Base-by-base conservation (phyloP, 768 basidiomycete species). In the Crassisporium funariophilum region DNA sequence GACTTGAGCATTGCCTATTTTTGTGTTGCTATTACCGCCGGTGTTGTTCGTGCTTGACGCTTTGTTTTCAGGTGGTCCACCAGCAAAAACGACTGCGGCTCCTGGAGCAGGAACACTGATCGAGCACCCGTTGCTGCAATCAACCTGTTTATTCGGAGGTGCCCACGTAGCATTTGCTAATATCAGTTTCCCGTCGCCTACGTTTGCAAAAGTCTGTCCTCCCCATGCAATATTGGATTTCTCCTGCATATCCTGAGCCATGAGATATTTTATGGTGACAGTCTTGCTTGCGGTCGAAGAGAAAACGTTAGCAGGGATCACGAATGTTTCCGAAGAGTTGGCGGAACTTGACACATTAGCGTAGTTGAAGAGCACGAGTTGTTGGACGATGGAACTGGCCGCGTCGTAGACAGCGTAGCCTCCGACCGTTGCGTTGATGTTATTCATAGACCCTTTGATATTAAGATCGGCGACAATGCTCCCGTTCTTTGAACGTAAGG, bases 361-460 rank as follows among this genome's bases (percentile, higher is more conserved):
- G 53, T 66, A 80, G 53, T 82, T 81, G 62, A 82, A 76, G 29
- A 82, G 56, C 11, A 74, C 73, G 19, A 79, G 58, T 40, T 70
- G 67, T 24, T 68, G 61, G 19, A 78, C 60, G 1, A 67, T 67
- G 2, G 73, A 69, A 36, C 69, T 69, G 10, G 59, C 62, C 25
- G 78, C 69, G 50, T 86, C 80, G 66, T 83, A 83, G 20, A 86
- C 62, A 4, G 77, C 82, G 58, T 88, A 86, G 23, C 77, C 70
- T 50, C 77, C 74, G 29, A 69, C 69, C 16, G 71, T 72, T 23
- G 71, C 67, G 53, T 61, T 66, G 10, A 56, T 56, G 47, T 74
- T 63, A 11, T 55, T 53, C 41, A 36, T 67, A 6, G 76, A 78
- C 31, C 66, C 64, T 17, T 52, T 56, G 37, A 79, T 55, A 49